These are phyloP conservation scores for Cadophora malorum DNA, from an alignment of 2,329 filamentous ascomycete species.

Conservation along the genomic window DNA sequence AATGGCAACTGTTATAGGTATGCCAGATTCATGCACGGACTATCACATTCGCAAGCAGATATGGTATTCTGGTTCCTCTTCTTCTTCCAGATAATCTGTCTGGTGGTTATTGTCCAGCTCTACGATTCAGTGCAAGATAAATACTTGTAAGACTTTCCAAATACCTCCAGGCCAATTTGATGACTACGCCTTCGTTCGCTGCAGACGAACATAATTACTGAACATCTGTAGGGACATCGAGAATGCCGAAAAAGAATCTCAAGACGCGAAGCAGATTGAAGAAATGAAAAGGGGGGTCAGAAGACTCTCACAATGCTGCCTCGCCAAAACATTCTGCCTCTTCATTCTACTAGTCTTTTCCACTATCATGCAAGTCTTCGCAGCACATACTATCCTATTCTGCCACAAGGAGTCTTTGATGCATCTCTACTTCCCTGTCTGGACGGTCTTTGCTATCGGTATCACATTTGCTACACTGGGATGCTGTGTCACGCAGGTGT, in stretches of 20 bases:
- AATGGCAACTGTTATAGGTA: constrained; percentile 46
- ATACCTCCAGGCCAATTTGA: neutral
- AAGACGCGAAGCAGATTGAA: neutral
- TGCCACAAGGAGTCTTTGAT: constrained; percentile 15
- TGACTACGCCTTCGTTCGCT: neutral
- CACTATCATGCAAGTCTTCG: constrained; percentile 13
- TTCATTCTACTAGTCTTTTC: constrained; percentile 1
- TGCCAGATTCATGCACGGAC: constrained; percentile 51
- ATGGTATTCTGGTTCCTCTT: constrained; percentile 51
- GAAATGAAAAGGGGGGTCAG: neutral
- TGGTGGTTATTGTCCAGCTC: constrained; percentile 48
- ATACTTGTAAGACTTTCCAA: neutral
- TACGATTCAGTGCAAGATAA: constrained; percentile 7
- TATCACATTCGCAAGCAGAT: constrained; percentile 51
- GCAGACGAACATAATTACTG: neutral
- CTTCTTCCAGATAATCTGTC: constrained; percentile 52
- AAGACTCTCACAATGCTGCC: neutral
- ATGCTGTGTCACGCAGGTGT: constrained; percentile 10
- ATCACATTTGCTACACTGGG: constrained; percentile 16
- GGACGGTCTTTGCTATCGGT: constrained; percentile 15
- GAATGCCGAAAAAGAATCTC: neutral
- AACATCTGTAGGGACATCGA: neutral
- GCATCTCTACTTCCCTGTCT: constrained; percentile 15
- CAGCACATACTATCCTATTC: constrained; percentile 11
- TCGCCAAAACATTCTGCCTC: constrained; percentile 1